Percentiles rank a stretch among this genome's conserved stretches.
phyloP scores from a whole-genome alignment of 2,329 filamentous ascomycete genomes.

The Metarhizium robertsii region DNA sequence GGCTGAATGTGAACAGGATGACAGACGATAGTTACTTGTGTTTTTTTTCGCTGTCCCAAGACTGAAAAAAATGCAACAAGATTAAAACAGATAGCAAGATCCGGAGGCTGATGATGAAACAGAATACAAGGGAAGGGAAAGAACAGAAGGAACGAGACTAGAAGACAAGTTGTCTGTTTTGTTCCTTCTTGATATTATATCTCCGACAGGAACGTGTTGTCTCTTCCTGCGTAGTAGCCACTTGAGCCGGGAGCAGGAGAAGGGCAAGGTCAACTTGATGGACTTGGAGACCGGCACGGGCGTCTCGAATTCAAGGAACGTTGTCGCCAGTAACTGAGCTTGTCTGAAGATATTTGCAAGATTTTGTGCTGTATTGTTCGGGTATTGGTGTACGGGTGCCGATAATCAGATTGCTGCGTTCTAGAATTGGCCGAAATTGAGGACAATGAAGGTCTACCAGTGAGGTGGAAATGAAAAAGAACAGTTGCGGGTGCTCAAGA shows the following conservation, averaged over 20 bases:
- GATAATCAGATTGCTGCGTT: background rate
- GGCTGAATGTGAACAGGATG: background rate
- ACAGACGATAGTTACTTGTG: background rate
- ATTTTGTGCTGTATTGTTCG: background rate
- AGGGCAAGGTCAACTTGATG: background rate
- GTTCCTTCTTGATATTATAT: background rate
- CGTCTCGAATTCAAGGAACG: background rate
- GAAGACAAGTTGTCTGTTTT: background rate
- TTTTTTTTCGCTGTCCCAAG: background rate
- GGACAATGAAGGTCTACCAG: background rate
- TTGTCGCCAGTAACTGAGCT: background rate
- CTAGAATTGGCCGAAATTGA: background rate
- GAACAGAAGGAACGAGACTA: background rate
- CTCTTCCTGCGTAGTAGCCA: background rate
- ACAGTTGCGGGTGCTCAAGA: background rate
- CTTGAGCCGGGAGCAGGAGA: background rate
- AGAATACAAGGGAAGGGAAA: background rate
- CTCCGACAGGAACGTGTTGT: background rate
- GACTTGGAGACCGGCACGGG: background rate
- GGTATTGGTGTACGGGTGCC: background rate
- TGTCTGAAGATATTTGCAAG: background rate
- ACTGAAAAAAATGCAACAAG: background rate
- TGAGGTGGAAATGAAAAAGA: background rate
- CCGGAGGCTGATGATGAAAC: background rate
- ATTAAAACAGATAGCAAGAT: background rate